A percentile compares a stretch with the other conserved stretches of the same genome.
Conservation (phyloP, 2,329 filamentous ascomycete species). For the Colletotrichum ledebouriae region DNA sequence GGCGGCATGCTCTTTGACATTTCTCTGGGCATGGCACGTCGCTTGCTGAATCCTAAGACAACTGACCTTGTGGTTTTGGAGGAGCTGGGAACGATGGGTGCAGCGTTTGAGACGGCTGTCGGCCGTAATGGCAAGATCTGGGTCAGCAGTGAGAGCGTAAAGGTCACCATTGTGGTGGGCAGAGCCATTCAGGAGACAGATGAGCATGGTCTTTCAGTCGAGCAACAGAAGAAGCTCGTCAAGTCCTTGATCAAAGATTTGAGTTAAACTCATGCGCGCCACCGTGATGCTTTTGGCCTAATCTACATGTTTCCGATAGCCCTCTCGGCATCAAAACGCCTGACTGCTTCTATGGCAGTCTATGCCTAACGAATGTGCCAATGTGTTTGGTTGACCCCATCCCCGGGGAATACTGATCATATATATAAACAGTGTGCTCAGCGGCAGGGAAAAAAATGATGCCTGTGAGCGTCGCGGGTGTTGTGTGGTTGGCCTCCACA, state of each 20-base stretch:
- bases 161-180: slow-evolving; percentile 82
- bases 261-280: slow-evolving; percentile 53
- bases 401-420: background rate
- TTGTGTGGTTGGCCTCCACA: background rate
- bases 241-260: slow-evolving; percentile 73
- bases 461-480: slow-evolving; percentile 14
- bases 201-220: slow-evolving; percentile 71
- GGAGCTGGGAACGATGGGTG: slow-evolving; percentile 79
- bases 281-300: slow-evolving; percentile 38
- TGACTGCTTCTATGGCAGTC: slow-evolving; percentile 15
- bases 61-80: slow-evolving; percentile 80
- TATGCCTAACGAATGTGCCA: slow-evolving; percentile 24
- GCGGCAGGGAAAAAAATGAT: slow-evolving; percentile 16
- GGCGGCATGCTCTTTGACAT: slow-evolving; percentile 90
- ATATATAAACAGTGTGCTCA: slow-evolving; percentile 23
- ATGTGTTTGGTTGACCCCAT: background rate
- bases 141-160: slow-evolving; percentile 84
- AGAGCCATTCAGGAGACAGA: slow-evolving; percentile 85
- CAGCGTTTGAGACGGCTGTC: slow-evolving; percentile 93
- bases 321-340: slow-evolving; percentile 34
- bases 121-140: slow-evolving; percentile 94
- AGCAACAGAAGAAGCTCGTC: slow-evolving; percentile 79
- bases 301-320: slow-evolving; percentile 37
- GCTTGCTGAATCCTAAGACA: slow-evolving; percentile 77
- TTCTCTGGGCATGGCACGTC: slow-evolving; percentile 83